These are phyloP conservation scores for Reticulascus tulasneorum DNA, from an alignment of 2,329 filamentous ascomycete genomes.

Conservation along the genomic window DNA sequence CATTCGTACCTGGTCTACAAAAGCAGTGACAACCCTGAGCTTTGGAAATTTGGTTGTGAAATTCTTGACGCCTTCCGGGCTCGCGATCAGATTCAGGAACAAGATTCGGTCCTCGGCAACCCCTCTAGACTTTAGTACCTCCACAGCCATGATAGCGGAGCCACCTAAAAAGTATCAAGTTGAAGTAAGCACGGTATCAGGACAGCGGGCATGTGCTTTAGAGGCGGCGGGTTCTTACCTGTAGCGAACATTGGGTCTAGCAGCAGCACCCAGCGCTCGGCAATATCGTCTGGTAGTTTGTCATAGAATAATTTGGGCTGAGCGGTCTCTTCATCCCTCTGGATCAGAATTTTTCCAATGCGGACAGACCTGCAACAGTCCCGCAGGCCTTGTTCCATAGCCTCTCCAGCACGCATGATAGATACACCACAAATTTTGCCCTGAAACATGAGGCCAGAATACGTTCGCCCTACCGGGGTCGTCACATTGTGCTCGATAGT, in stretches of 20 bases:
- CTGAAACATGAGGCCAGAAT: conserved; percentile 90
- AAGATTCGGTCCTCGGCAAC: conserved; percentile 94
- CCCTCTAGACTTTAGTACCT: conserved; percentile 83
- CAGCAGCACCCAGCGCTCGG: conserved; percentile 85
- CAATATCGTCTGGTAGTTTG: conserved; percentile 92
- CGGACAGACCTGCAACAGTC: conserved; percentile 97
- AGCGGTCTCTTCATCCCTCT: conserved; percentile 91
- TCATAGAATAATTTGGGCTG: conserved; percentile 95
- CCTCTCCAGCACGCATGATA: conserved; percentile 96
- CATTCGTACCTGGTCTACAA: conserved; percentile 69
- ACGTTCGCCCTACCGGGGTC: conserved; percentile 83
- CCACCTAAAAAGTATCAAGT: conserved; percentile 56
- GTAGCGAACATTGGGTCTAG: conserved; percentile 99
- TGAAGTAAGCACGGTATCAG: background rate
- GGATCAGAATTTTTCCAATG: conserved; percentile 97
- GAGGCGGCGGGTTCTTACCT: conserved; percentile 48
- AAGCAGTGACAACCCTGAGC: conserved; percentile 88
- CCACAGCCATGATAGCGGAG: conserved; percentile 94
- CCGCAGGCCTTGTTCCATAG: conserved; percentile 94
- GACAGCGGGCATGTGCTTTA: background rate
- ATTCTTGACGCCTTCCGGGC: conserved; percentile 83
- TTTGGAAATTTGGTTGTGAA: conserved; percentile 89
- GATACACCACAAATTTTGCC: conserved; percentile 98
- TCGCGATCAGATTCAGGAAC: conserved; percentile 97
- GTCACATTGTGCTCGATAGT: conserved; percentile 85